phyloP scores from a whole-genome alignment of 208 protist genomes.

The Trypanosoma scelopori region DNA sequence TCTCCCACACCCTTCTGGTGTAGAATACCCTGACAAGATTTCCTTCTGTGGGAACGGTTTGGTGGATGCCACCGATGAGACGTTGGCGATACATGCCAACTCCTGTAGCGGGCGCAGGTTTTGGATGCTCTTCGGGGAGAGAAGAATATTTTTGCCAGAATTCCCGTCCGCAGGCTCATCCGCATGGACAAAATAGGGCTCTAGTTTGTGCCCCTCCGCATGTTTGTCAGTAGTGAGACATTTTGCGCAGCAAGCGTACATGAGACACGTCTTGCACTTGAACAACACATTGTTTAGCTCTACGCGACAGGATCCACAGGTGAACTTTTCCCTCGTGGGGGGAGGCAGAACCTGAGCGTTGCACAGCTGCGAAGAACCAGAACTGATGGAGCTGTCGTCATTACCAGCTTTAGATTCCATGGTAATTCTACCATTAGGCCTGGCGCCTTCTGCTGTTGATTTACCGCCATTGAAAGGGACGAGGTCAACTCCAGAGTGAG shows the following conservation, averaged over 20 bases:
- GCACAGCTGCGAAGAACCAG: not conserved
- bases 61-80: slow-evolving; percentile 59
- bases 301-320: slow-evolving; percentile 58
- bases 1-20: not conserved
- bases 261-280: slow-evolving; percentile 49
- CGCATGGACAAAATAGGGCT: slow-evolving; percentile 61
- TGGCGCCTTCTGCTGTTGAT: slow-evolving; percentile 36
- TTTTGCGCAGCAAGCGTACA: slow-evolving; percentile 75
- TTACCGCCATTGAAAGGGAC: slow-evolving; percentile 43
- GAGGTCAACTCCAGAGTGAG: not conserved
- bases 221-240: slow-evolving; percentile 66
- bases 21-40: not conserved
- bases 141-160: slow-evolving; percentile 39
- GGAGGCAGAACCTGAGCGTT: too few species aligned
- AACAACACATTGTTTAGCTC: slow-evolving; percentile 65
- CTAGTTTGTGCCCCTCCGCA: slow-evolving; percentile 50
- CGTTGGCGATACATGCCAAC: slow-evolving; percentile 74
- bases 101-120: slow-evolving; percentile 69
- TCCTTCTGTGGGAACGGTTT: slow-evolving; percentile 12
- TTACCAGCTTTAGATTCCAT: not conserved
- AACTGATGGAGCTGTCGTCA: slow-evolving; percentile 2
- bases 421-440: not conserved
- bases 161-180: slow-evolving; percentile 46
- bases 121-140: slow-evolving; percentile 48
- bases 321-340: slow-evolving; percentile 34